phyloP scores from a whole-genome alignment of 805 yeast genomes.

The Tetrapisispora taiwanensis region DNA sequence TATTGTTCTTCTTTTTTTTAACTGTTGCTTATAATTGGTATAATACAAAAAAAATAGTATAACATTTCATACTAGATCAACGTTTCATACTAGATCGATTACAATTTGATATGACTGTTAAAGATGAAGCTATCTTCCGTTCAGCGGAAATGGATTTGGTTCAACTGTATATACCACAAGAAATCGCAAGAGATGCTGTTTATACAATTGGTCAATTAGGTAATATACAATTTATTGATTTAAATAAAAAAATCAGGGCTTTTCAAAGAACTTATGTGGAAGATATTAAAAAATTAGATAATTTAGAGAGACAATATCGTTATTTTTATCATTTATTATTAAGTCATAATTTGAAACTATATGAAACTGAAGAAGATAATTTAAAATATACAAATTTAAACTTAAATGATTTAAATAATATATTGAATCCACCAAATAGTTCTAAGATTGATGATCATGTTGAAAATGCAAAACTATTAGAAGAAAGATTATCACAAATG shows the following conservation, averaged over 20 bases:
- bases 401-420: slow-evolving; percentile 18
- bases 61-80: no score
- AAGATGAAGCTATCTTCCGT: slow-evolving; percentile 38
- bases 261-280: slow-evolving; percentile 88
- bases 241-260: slow-evolving; percentile 66
- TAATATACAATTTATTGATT: slow-evolving; percentile 77
- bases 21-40: no score
- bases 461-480: slow-evolving; percentile 54
- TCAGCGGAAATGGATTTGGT: slow-evolving; percentile 96
- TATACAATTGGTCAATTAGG: slow-evolving; percentile 81
- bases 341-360: slow-evolving; percentile 34
- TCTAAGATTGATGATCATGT: slow-evolving; percentile 65
- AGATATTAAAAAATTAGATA: slow-evolving; percentile 75
- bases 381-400: not conserved
- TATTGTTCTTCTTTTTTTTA: no score
- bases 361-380: slow-evolving; percentile 15
- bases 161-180: slow-evolving; percentile 85
- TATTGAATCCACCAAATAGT: slow-evolving; percentile 32
- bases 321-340: slow-evolving; percentile 42
- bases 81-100: no score
- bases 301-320: slow-evolving; percentile 76
- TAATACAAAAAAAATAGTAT: no score
- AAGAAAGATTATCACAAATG: slow-evolving; percentile 63
- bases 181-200: slow-evolving; percentile 79
- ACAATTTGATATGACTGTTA: no score